Percentiles rank a stretch among this genome's conserved stretches.
phyloP scores from a whole-genome alignment of 306 rosid genomes.

The Vigna radiata region DNA sequence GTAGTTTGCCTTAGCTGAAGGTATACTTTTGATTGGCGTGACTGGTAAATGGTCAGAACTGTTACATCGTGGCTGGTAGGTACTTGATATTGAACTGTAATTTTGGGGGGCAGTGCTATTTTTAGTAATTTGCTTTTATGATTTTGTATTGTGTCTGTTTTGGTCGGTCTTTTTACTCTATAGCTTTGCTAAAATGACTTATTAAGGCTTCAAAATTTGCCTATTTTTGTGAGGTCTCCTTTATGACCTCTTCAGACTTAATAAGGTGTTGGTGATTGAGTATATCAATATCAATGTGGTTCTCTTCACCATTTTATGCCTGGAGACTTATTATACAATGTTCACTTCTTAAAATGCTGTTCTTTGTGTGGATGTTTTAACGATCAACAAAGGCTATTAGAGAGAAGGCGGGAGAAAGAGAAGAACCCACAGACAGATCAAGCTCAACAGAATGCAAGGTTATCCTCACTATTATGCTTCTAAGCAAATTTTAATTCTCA shows the following conservation, averaged over 20 bases:
- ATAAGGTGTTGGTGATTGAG: conserved; percentile 14
- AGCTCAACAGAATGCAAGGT: conserved; percentile 94
- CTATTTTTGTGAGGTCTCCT: neutral
- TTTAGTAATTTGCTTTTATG: conserved; percentile 30
- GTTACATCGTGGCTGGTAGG: neutral
- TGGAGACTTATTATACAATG: conserved; percentile 4
- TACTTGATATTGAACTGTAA: conserved; percentile 19
- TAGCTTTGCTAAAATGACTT: conserved; percentile 31
- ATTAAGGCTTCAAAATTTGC: neutral
- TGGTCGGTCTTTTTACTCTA: conserved; percentile 31
- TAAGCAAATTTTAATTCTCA: conserved; percentile 27
- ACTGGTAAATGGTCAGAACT: conserved; percentile 11
- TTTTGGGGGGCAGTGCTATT: conserved; percentile 14
- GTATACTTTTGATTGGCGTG: conserved; percentile 33
- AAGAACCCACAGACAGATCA: conserved; percentile 63
- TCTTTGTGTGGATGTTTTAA: conserved; percentile 36
- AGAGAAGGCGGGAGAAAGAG: conserved; percentile 65
- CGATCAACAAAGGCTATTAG: conserved; percentile 53
- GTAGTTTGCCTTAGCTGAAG: conserved; percentile 25
- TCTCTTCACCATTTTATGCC: conserved; percentile 24
- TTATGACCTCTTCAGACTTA: conserved; percentile 1
- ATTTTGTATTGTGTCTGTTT: conserved; percentile 19
- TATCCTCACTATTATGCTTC: conserved; percentile 42
- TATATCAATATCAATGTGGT: conserved; percentile 14
- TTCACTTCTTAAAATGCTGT: conserved; percentile 42